Evolutionary conservation across 331 rosid genomes (phyloP).

Genomic region (Ulmus americana): DNA sequence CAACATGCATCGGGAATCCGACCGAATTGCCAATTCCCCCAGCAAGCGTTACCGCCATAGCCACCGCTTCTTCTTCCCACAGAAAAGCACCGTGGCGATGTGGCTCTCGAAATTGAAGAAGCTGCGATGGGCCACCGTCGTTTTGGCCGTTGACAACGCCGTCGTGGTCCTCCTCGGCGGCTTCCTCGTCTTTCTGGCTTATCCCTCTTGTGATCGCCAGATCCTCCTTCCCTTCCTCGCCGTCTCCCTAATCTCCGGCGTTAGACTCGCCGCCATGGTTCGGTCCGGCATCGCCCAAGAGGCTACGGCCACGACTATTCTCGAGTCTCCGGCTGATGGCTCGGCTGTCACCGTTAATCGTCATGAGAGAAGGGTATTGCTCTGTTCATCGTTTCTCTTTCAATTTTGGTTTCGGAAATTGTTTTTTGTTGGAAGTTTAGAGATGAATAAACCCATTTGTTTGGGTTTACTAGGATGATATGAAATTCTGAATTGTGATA

Average conservation of each 20-base stretch:
- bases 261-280: conserved; percentile 40
- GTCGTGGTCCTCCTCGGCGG: conserved; percentile 28
- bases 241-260: conserved; percentile 26
- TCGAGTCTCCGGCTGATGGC: conserved; percentile 27
- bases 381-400: neutral
- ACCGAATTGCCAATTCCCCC: too few species aligned
- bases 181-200: conserved; percentile 21
- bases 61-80: too few species aligned
- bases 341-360: conserved; percentile 24
- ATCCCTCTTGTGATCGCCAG: conserved; percentile 26
- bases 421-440: too few species aligned
- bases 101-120: conserved; percentile 26
- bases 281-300: conserved; percentile 44
- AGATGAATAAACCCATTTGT: too few species aligned
- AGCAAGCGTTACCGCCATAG: too few species aligned
- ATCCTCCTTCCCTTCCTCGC: conserved; percentile 24
- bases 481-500: too few species aligned
- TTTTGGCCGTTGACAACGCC: conserved; percentile 29
- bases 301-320: conserved; percentile 41
- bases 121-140: conserved; percentile 24
- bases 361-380: conserved; percentile 41
- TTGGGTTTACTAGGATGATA: too few species aligned
- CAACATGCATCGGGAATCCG: too few species aligned
- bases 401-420: too few species aligned
- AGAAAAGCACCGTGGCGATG: conserved; percentile 14